These are phyloP conservation scores for Suillus paluster DNA, from an alignment of 768 basidiomycete genomes.

Conservation along the genomic window DNA sequence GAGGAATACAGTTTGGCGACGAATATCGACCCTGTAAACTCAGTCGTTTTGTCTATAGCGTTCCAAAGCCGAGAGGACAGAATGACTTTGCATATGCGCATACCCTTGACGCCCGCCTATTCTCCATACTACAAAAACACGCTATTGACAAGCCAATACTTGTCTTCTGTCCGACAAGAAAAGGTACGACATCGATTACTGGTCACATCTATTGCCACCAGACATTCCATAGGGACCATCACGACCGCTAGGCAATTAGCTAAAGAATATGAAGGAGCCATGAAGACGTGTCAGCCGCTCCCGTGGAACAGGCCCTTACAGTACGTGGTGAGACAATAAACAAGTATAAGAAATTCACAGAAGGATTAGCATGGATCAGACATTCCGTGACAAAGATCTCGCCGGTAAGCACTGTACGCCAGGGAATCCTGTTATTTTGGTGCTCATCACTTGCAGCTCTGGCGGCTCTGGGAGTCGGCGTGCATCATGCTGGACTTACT, in stretches of 20 bases:
- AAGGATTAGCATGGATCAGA: slow-evolving; percentile 50
- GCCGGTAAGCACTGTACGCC: slow-evolving; percentile 46
- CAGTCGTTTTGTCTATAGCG: slow-evolving; percentile 71
- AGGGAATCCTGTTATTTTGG: not conserved
- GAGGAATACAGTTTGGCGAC: slow-evolving; percentile 77
- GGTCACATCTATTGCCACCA: slow-evolving; percentile 4
- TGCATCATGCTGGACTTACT: slow-evolving; percentile 90
- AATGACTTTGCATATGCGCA: slow-evolving; percentile 84
- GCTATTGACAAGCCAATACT: slow-evolving; percentile 83
- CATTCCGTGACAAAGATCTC: slow-evolving; percentile 72
- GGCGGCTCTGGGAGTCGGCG: slow-evolving; percentile 76
- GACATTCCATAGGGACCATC: slow-evolving; percentile 49
- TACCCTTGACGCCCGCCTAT: slow-evolving; percentile 74
- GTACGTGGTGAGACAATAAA: slow-evolving; percentile 26
- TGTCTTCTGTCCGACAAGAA: slow-evolving; percentile 88
- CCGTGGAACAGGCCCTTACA: slow-evolving; percentile 72
- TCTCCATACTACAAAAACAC: slow-evolving; percentile 71
- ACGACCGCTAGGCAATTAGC: slow-evolving; percentile 77
- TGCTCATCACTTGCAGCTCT: slow-evolving; percentile 48
- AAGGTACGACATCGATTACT: slow-evolving; percentile 50
- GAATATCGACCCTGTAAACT: slow-evolving; percentile 89
- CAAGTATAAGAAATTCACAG: slow-evolving; percentile 7
- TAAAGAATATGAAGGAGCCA: slow-evolving; percentile 67
- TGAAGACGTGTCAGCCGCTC: slow-evolving; percentile 49
- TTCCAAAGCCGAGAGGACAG: slow-evolving; percentile 59